Evolutionary conservation across 176 grass and related monocot species (phyloP).

Genomic region (Paspalum vaginatum): DNA sequence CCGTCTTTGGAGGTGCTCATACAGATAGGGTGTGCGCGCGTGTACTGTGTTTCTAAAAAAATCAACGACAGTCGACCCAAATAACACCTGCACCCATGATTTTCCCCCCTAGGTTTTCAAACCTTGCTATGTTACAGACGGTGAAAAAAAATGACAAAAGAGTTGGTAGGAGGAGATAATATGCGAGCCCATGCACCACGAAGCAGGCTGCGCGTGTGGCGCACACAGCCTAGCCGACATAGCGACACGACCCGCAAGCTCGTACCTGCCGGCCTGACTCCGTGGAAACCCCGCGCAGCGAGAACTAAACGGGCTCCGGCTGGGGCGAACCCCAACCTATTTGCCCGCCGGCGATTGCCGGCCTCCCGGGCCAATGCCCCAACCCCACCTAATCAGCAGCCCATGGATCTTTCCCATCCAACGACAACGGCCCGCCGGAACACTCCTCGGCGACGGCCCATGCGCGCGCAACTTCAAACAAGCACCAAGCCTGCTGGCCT

Average conservation of each 20-base stretch:
- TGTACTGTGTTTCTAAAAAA: too few relatives aligned
- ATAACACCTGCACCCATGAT: too few relatives aligned
- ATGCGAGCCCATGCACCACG: conserved; percentile 4
- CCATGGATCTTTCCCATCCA: not conserved
- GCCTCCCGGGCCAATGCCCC: conserved; percentile 14
- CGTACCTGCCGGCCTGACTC: not conserved
- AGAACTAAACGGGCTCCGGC: not conserved
- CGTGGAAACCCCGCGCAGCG: not conserved
- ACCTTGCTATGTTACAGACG: too few relatives aligned
- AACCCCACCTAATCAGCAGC: not conserved
- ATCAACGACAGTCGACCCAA: too few relatives aligned
- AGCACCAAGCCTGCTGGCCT: not conserved
- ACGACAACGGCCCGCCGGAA: not conserved
- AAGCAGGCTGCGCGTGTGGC: conserved; percentile 28
- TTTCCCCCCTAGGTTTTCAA: too few relatives aligned
- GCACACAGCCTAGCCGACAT: not conserved
- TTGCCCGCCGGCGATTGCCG: not conserved
- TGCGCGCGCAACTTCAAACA: not conserved
- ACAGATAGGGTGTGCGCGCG: too few relatives aligned
- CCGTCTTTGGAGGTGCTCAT: too few relatives aligned
- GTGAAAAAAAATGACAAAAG: not conserved
- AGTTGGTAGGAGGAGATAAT: conserved; percentile 11
- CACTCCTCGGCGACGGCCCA: not conserved
- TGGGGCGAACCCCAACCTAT: not conserved
- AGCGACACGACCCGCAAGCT: too few relatives aligned